A percentile compares a stretch with the other conserved stretches of the same genome.
Conservation (phyloP, 768 basidiomycete genomes). For the Pleurotus citrinopileatus region DNA sequence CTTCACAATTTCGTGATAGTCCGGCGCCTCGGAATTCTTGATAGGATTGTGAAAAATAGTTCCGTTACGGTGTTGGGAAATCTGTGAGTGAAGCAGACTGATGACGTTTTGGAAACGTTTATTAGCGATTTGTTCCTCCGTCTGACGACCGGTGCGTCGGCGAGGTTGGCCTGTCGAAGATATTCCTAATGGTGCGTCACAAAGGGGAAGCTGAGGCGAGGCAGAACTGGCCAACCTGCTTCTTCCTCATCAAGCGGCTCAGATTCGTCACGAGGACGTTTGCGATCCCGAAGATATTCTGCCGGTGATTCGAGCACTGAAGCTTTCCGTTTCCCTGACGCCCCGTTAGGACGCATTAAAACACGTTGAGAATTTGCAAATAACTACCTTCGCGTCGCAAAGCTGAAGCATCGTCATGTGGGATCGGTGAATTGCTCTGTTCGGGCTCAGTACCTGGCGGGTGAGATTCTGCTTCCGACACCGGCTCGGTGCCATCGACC, state of each 20-base stretch:
- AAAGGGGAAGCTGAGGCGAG: neutral
- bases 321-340: conserved; percentile 65
- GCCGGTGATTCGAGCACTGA: conserved; percentile 48
- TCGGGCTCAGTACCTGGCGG: neutral
- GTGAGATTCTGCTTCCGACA: neutral
- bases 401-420: neutral
- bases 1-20: conserved; percentile 89
- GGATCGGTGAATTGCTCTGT: neutral
- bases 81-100: conserved; percentile 74
- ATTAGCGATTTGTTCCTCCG: conserved; percentile 51
- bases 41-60: conserved; percentile 92
- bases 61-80: conserved; percentile 83
- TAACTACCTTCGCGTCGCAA: conserved; percentile 11
- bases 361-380: neutral
- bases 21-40: conserved; percentile 82
- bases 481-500: neutral
- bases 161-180: conserved; percentile 34
- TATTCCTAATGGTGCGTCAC: conserved; percentile 2
- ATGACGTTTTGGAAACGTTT: conserved; percentile 84
- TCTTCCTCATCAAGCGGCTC: conserved; percentile 69
- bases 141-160: conserved; percentile 34
- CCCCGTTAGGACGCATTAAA: neutral
- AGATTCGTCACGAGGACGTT: conserved; percentile 64
- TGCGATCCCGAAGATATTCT: conserved; percentile 44
- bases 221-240: conserved; percentile 30